Conservation (phyloP, 202 grass and related monocot species). For the Cymbopogon flexuosus region DNA sequence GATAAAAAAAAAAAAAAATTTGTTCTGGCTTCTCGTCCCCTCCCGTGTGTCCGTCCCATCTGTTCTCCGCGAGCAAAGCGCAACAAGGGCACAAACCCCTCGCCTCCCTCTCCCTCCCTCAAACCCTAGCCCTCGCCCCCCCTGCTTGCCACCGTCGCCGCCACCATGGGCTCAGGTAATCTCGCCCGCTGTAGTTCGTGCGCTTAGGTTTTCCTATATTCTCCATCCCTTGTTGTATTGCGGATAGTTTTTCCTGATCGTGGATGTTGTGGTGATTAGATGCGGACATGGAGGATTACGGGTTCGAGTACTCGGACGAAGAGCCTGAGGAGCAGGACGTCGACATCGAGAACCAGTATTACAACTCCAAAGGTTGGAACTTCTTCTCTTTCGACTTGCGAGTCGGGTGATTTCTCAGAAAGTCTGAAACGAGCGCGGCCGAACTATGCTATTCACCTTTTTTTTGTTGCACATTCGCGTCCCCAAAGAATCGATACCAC, state of each 20-base stretch:
- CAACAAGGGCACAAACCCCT: slow-evolving; percentile 20
- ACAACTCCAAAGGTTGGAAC: slow-evolving; percentile 90
- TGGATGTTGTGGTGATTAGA: slow-evolving; percentile 34
- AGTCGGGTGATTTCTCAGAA: background rate
- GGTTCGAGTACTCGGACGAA: slow-evolving; percentile 96
- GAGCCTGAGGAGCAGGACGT: slow-evolving; percentile 95
- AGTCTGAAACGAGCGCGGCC: background rate
- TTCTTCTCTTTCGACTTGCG: background rate
- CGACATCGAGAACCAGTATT: slow-evolving; percentile 99
- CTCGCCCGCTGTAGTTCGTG: background rate
- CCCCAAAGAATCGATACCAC: background rate
- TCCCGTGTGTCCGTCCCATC: background rate
- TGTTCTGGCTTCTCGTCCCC: background rate
- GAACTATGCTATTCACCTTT: background rate
- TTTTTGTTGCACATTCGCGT: background rate
- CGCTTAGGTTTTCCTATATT: background rate
- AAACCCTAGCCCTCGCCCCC: slow-evolving; percentile 41
- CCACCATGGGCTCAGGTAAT: slow-evolving; percentile 49
- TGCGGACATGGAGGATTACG: slow-evolving; percentile 99
- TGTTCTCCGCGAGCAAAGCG: background rate
- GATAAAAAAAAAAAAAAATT: background rate
- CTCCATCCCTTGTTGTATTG: background rate
- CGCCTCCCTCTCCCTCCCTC: background rate
- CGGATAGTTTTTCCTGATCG: background rate
- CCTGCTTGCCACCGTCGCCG: background rate